These are phyloP conservation scores for Nakazawaea populi DNA, from an alignment of 805 yeast genomes.

Conservation along the genomic window DNA sequence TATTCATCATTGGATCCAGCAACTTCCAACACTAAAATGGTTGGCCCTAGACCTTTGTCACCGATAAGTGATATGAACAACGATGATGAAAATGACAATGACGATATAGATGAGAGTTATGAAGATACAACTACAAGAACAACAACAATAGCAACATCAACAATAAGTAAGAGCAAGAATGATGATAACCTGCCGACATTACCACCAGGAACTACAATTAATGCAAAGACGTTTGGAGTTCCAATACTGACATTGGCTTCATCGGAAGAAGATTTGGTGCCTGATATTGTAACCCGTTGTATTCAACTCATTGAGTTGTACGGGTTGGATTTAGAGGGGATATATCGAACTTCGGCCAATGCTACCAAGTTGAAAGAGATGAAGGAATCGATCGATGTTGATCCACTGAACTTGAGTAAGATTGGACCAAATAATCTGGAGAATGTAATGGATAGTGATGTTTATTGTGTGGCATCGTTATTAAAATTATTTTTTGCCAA, in stretches of 20 bases:
- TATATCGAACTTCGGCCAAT: conserved; percentile 83
- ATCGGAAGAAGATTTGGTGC: conserved; percentile 87
- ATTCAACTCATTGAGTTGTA: conserved; percentile 78
- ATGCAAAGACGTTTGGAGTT: conserved; percentile 64
- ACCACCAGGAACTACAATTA: conserved; percentile 29
- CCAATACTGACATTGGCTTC: conserved; percentile 74
- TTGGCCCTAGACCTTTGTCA: conserved; percentile 25
- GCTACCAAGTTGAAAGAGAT: conserved; percentile 67
- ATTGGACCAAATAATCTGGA: conserved; percentile 35
- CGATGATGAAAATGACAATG: background rate
- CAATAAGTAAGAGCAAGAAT: no score
- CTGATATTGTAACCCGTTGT: conserved; percentile 83
- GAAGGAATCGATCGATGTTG: conserved; percentile 63
- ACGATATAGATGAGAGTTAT: background rate
- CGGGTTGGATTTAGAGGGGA: conserved; percentile 84
- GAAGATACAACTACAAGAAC: background rate
- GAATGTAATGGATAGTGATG: conserved; percentile 67
- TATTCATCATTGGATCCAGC: conserved; percentile 5
- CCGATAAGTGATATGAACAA: conserved; percentile 15
- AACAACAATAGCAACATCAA: background rate
- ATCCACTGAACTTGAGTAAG: conserved; percentile 56
- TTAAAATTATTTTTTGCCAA: conserved; percentile 78
- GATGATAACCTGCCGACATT: conserved; percentile 2
- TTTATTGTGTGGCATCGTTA: conserved; percentile 82
- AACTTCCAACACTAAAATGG: background rate